Conservation (phyloP, 129 eudicot genomes). For the Centrapalus pauciflorus region DNA sequence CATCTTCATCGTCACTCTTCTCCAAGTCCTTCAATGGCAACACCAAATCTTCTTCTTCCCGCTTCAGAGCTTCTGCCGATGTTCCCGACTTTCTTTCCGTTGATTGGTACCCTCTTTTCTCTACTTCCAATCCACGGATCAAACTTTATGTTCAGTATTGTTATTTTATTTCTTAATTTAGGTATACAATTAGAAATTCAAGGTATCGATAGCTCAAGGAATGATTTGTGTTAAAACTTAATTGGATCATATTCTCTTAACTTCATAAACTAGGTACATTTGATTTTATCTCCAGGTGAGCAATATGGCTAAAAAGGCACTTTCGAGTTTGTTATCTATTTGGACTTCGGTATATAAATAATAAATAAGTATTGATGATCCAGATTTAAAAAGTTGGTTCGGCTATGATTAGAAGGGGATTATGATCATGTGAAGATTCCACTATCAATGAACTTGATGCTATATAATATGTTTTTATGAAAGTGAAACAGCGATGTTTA, state of each 20-base stretch:
- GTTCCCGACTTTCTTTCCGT: conserved; percentile 65
- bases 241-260: background rate
- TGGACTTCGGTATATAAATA: background rate
- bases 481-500: background rate
- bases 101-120: conserved; percentile 45
- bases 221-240: background rate
- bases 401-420: conserved; percentile 8
- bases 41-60: conserved; percentile 20
- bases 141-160: background rate
- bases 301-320: background rate
- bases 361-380: background rate
- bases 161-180: background rate
- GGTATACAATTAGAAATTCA: background rate
- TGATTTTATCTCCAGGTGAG: background rate
- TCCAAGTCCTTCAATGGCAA: conserved; percentile 26
- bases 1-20: conserved; percentile 37
- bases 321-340: too few relatives aligned
- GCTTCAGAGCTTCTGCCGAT: conserved; percentile 58
- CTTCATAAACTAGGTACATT: background rate
- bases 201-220: background rate
- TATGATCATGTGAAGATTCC: conserved; percentile 9
- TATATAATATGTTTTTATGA: background rate
- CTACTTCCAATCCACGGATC: background rate
- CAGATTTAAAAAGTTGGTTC: background rate
- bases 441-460: background rate